A percentile compares a stretch with the other conserved stretches of the same genome.
Conservation (phyloP, 1,284 basidiomycete genomes). For the Heterobasidion irregulare region DNA sequence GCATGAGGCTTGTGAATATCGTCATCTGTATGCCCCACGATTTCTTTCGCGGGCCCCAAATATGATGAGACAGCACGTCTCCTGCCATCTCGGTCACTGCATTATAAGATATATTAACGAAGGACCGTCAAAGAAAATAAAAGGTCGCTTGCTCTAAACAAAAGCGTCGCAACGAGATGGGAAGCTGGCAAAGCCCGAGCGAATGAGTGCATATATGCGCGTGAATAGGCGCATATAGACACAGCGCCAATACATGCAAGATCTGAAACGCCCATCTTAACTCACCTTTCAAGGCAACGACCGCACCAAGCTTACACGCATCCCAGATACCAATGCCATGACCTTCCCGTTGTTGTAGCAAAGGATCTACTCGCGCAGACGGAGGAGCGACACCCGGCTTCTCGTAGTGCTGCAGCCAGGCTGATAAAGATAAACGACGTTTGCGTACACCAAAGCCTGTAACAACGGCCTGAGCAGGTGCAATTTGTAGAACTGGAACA, state of each 20-base stretch:
- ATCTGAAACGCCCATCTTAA: not conserved
- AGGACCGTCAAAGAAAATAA: not conserved
- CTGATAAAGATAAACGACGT: conserved; percentile 9
- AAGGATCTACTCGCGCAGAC: conserved; percentile 62
- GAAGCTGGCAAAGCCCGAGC: no score
- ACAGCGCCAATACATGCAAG: not conserved
- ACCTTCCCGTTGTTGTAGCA: conserved; percentile 45
- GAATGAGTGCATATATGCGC: no score
- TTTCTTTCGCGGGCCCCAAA: conserved; percentile 77
- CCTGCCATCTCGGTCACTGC: conserved; percentile 60
- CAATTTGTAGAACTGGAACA: not conserved
- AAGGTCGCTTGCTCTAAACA: not conserved
- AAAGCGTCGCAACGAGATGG: not conserved
- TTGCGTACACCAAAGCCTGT: not conserved
- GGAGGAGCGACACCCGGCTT: conserved; percentile 61
- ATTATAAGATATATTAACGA: not conserved
- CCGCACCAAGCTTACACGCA: conserved; percentile 58
- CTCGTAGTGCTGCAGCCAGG: conserved; percentile 50
- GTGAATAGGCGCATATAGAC: not conserved
- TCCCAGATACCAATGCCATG: conserved; percentile 54
- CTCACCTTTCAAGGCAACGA: conserved; percentile 61
- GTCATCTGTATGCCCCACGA: conserved; percentile 91
- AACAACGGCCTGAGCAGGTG: not conserved
- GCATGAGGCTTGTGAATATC: conserved; percentile 75
- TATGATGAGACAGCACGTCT: conserved; percentile 63